phyloP scores from a whole-genome alignment of 352 stramenopile species.

The Globisporangium parvum region DNA sequence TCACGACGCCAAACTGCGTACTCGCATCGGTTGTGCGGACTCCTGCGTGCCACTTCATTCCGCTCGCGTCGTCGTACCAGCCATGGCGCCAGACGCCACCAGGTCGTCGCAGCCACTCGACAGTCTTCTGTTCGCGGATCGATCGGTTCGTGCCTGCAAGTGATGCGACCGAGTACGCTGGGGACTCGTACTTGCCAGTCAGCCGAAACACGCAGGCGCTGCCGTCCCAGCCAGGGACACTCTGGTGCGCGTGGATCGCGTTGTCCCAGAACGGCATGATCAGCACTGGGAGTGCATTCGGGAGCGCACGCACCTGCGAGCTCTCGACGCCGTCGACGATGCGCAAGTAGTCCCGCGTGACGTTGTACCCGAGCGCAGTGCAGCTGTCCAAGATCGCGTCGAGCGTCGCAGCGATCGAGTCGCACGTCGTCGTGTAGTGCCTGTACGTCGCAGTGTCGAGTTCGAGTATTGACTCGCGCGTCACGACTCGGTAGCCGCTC shows the following conservation, averaged over 20 bases:
- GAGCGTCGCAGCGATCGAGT: slow-evolving; percentile 18
- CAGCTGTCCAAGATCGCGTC: slow-evolving; percentile 23
- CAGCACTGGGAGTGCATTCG: slow-evolving; percentile 23
- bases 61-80: slow-evolving; percentile 25
- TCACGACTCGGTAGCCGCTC: slow-evolving; percentile 12
- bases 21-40: slow-evolving; percentile 19
- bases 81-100: slow-evolving; percentile 31
- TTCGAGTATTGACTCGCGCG: slow-evolving; percentile 3
- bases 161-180: not conserved
- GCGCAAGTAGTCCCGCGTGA: slow-evolving; percentile 17
- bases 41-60: slow-evolving; percentile 25
- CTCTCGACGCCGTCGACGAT: slow-evolving; percentile 19
- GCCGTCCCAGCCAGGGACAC: slow-evolving; percentile 19
- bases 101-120: slow-evolving; percentile 25
- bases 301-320: slow-evolving; percentile 4
- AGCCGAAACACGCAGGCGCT: slow-evolving; percentile 24
- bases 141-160: slow-evolving; percentile 19
- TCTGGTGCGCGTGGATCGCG: slow-evolving; percentile 7
- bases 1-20: not conserved
- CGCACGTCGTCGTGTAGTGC: slow-evolving; percentile 7
- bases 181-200: slow-evolving; percentile 18
- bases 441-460: slow-evolving; percentile 2
- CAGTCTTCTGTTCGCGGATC: slow-evolving; percentile 25
- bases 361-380: slow-evolving; percentile 20
- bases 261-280: slow-evolving; percentile 36